A percentile compares a stretch with the other conserved stretches of the same genome.
phyloP scores from a whole-genome alignment of 2,329 filamentous ascomycete species.

The Westerdykella ornata region DNA sequence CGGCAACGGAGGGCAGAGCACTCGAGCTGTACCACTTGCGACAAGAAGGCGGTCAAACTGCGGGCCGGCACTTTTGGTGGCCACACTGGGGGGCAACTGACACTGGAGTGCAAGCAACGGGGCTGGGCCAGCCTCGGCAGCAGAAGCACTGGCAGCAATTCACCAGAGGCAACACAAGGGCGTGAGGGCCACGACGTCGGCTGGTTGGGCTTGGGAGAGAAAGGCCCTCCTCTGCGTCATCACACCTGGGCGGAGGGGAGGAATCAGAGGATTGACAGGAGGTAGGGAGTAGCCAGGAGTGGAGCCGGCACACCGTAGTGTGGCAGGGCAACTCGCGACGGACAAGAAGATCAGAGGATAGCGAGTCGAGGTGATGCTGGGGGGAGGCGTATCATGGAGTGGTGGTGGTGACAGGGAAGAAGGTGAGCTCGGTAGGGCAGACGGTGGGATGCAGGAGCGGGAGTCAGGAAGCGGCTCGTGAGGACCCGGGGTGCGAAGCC shows the following conservation, averaged over 20 bases:
- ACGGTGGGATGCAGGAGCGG: constrained; percentile 1
- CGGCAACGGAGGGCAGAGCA: constrained; percentile 22
- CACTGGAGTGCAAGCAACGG: not conserved
- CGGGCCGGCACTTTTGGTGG: constrained; percentile 13
- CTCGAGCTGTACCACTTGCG: constrained; percentile 14
- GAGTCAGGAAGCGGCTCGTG: not conserved
- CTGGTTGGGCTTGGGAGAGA: constrained; percentile 19
- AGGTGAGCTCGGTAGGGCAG: constrained; percentile 1
- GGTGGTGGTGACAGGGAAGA: too few species aligned
- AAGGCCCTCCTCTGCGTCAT: constrained; percentile 32
- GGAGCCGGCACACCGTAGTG: too few species aligned
- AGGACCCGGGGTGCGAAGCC: not conserved
- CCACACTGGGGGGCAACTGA: not conserved
- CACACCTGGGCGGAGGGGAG: constrained; percentile 22
- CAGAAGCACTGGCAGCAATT: constrained; percentile 25
- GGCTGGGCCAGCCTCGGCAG: constrained; percentile 25
- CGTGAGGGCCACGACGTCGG: constrained; percentile 15
- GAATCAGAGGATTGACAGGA: constrained; percentile 33
- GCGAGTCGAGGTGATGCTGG: not conserved
- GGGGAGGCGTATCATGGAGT: too few species aligned
- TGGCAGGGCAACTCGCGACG: constrained; percentile 29
- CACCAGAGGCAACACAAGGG: constrained; percentile 12
- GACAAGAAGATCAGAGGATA: constrained; percentile 6
- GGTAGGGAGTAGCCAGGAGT: too few species aligned
- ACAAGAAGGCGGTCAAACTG: constrained; percentile 21